Percentiles rank a stretch among this genome's conserved stretches.
Evolutionary conservation across 345 rosid genomes (phyloP).

Genomic region (Leavenworthia alabamica): DNA sequence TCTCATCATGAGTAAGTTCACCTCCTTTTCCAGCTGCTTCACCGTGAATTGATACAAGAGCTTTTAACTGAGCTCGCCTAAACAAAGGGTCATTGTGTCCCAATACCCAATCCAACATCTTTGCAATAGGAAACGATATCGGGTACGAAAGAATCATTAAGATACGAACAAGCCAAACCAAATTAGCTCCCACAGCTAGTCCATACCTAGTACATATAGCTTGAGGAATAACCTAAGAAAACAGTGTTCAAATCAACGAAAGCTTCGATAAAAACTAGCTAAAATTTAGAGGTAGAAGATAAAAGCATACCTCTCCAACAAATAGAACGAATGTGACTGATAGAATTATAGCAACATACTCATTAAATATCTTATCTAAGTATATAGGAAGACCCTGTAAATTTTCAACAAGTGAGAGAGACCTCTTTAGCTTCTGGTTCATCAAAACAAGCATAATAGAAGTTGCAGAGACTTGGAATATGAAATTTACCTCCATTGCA

Average conservation of each 20-base stretch:
- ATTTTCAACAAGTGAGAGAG: background rate
- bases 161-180: constrained; percentile 73
- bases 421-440: background rate
- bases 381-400: constrained; percentile 93
- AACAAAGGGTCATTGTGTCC: constrained; percentile 83
- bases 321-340: constrained; percentile 85
- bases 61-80: constrained; percentile 94
- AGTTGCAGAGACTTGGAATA: background rate
- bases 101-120: constrained; percentile 75
- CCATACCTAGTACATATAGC: constrained; percentile 88
- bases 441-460: background rate
- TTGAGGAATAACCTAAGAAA: constrained; percentile 83
- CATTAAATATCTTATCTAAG: constrained; percentile 83
- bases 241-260: background rate
- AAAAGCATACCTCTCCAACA: constrained; percentile 69
- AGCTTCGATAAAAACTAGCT: background rate
- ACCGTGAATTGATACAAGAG: constrained; percentile 85
- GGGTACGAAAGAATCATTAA: constrained; percentile 79
- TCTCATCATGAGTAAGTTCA: constrained; percentile 94
- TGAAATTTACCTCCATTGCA: constrained; percentile 74
- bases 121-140: constrained; percentile 79
- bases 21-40: constrained; percentile 98
- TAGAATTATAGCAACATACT: constrained; percentile 79
- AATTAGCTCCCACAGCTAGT: constrained; percentile 83
- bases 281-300: background rate